These are phyloP conservation scores for Candida montana DNA, from an alignment of 805 yeast species.

Conservation along the genomic window DNA sequence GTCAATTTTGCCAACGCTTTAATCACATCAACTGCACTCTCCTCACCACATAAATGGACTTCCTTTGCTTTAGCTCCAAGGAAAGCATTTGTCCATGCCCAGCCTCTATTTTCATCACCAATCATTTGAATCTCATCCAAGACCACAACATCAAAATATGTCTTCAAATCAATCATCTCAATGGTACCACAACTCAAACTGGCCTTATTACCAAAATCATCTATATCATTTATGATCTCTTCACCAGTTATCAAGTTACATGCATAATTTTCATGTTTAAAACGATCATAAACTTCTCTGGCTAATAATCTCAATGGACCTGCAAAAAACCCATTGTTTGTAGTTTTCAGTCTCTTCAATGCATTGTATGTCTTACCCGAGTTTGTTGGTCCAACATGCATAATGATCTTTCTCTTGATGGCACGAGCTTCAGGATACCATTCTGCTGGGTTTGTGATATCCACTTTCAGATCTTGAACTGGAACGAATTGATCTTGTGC, in stretches of 20 bases:
- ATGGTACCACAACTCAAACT: constrained; percentile 81
- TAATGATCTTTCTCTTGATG: constrained; percentile 69
- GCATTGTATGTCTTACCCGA: constrained; percentile 92
- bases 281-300: constrained; percentile 82
- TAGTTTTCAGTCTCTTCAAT: constrained; percentile 55
- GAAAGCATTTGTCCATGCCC: constrained; percentile 91
- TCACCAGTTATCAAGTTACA: constrained; percentile 96
- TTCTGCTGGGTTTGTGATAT: constrained; percentile 56
- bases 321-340: constrained; percentile 81
- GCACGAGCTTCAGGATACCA: constrained; percentile 87
- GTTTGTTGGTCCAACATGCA: constrained; percentile 98
- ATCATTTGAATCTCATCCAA: constrained; percentile 97
- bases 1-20: constrained; percentile 54
- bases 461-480: constrained; percentile 27
- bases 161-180: constrained; percentile 78
- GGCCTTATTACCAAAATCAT: constrained; percentile 67
- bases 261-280: constrained; percentile 55
- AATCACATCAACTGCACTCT: constrained; percentile 69
- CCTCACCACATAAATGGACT: constrained; percentile 92
- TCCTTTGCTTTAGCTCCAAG: constrained; percentile 83
- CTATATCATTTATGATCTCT: constrained; percentile 70
- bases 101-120: constrained; percentile 71
- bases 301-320: constrained; percentile 92
- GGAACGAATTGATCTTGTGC: constrained; percentile 12
- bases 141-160: constrained; percentile 77